These are phyloP conservation scores for Triticum timopheevii DNA, from an alignment of 176 grass and related monocot genomes.

Conservation along the genomic window DNA sequence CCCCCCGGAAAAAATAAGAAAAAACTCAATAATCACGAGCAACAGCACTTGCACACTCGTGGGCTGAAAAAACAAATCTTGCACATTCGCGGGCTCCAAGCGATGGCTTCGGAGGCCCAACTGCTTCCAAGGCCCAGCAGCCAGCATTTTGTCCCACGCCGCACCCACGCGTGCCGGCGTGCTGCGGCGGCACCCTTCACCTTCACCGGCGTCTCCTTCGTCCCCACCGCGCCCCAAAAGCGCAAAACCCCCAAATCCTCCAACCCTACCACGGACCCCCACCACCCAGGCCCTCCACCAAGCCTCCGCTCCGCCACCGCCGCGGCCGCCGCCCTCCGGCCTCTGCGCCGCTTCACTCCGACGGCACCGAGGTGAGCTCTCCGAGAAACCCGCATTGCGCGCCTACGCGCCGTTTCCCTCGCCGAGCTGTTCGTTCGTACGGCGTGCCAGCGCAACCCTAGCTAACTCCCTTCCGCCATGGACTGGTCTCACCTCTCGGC, in stretches of 20 bases:
- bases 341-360: not conserved
- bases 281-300: not conserved
- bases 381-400: not conserved
- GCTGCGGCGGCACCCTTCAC: not conserved
- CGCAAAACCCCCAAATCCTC: not conserved
- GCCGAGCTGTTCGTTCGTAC: too few relatives aligned
- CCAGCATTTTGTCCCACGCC: not conserved
- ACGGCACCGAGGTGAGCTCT: conserved; percentile 26
- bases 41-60: too few relatives aligned
- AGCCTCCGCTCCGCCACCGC: not conserved
- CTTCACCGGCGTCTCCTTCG: not conserved
- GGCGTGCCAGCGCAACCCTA: not conserved
- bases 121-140: too few relatives aligned
- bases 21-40: too few relatives aligned
- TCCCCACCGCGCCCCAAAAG: not conserved
- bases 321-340: not conserved
- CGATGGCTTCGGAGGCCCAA: not conserved
- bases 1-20: too few relatives aligned
- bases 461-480: not conserved
- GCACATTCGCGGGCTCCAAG: not conserved
- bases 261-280: not conserved
- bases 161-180: not conserved
- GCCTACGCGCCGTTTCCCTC: not conserved
- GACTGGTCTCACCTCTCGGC: not conserved
- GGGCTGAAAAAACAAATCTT: too few relatives aligned